These are phyloP conservation scores for Paratinospora sagittata DNA, from an alignment of 164 flowering plant species.

Conservation along the genomic window DNA sequence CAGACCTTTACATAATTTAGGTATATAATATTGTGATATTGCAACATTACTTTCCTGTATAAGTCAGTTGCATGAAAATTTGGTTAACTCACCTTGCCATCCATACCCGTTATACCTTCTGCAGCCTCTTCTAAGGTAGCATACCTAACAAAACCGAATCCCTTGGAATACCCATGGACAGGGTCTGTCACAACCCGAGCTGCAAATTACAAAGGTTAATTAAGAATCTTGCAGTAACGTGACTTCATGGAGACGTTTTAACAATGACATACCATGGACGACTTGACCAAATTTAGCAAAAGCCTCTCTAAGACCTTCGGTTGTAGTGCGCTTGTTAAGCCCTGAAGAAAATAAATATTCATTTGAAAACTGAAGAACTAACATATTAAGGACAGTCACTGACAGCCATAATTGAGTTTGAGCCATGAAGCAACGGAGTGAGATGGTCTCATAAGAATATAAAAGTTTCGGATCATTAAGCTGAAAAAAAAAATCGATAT, in stretches of 20 bases:
- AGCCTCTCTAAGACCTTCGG: slow-evolving; percentile 46
- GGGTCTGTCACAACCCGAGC: slow-evolving; percentile 83
- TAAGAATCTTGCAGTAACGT: not conserved
- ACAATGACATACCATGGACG: slow-evolving; percentile 40
- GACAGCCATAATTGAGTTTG: not conserved
- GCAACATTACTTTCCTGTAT: not conserved
- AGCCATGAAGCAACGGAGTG: not conserved
- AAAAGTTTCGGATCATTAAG: not conserved
- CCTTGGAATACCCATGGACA: slow-evolving; percentile 69
- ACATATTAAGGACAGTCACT: not conserved
- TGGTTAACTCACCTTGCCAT: slow-evolving; percentile 62
- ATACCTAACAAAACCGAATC: slow-evolving; percentile 84
- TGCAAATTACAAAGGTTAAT: slow-evolving; percentile 21
- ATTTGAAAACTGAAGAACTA: not conserved
- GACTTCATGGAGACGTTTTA: not conserved
- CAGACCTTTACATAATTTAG: no score
- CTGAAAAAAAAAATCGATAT: not conserved
- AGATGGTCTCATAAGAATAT: not conserved
- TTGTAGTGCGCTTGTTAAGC: slow-evolving; percentile 61
- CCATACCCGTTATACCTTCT: slow-evolving; percentile 80
- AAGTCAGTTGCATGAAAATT: not conserved
- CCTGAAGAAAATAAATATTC: slow-evolving; percentile 28
- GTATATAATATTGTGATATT: no score
- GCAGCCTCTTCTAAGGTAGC: slow-evolving; percentile 64
- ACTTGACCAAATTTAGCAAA: slow-evolving; percentile 63